These are phyloP conservation scores for Megacollybia marginata DNA, from an alignment of 768 basidiomycete genomes.

Conservation along the genomic window DNA sequence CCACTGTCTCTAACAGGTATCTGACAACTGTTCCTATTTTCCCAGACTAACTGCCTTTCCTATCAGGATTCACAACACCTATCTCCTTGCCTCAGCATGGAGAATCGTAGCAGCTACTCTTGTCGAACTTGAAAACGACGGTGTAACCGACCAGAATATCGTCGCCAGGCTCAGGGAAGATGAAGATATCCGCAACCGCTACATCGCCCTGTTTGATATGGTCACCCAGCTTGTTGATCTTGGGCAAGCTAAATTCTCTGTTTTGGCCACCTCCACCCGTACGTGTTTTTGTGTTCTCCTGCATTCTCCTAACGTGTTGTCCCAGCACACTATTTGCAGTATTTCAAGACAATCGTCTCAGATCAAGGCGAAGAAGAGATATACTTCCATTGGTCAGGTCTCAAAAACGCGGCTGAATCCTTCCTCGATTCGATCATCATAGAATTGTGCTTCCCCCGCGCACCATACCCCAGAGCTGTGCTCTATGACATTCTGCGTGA, in stretches of 20 bases:
- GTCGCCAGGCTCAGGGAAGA: slow-evolving; percentile 49
- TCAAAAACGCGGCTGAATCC: slow-evolving; percentile 62
- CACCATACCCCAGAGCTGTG: slow-evolving; percentile 58
- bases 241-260: slow-evolving; percentile 57
- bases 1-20: slow-evolving; percentile 53
- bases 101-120: slow-evolving; percentile 58
- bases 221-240: slow-evolving; percentile 52
- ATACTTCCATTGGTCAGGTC: slow-evolving; percentile 56
- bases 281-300: slow-evolving; percentile 17
- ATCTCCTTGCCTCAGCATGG: slow-evolving; percentile 81
- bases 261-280: slow-evolving; percentile 68
- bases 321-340: slow-evolving; percentile 64
- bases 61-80: slow-evolving; percentile 73
- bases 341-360: slow-evolving; percentile 46
- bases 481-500: slow-evolving; percentile 64
- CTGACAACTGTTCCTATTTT: background rate
- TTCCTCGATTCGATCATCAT: slow-evolving; percentile 81
- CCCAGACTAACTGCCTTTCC: no score
- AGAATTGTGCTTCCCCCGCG: slow-evolving; percentile 71
- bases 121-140: slow-evolving; percentile 44
- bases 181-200: slow-evolving; percentile 43
- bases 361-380: slow-evolving; percentile 43
- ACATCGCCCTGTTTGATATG: slow-evolving; percentile 59
- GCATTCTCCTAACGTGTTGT: background rate
- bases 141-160: slow-evolving; percentile 45